Conservation (phyloP, 2,329 filamentous ascomycete genomes). For the Hirsutella rhossiliensis region DNA sequence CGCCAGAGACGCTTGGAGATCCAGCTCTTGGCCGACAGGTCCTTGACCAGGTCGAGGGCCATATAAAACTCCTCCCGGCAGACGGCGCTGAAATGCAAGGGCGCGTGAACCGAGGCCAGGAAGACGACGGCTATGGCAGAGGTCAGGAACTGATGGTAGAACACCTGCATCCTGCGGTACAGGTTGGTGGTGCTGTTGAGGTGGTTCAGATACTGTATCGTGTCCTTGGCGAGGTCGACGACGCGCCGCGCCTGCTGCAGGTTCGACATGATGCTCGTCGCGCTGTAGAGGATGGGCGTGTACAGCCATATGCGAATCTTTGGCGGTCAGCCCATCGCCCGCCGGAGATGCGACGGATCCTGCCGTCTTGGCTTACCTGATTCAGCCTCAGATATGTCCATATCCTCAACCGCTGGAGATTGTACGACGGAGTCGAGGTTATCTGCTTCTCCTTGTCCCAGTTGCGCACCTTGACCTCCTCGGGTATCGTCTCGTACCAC, state of each 20-base stretch:
- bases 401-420: conserved; percentile 62
- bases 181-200: conserved; percentile 62
- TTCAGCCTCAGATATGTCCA: conserved; percentile 80
- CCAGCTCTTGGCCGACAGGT: conserved; percentile 58
- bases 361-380: conserved; percentile 33
- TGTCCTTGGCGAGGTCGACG: conserved; percentile 66
- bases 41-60: conserved; percentile 62
- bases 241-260: conserved; percentile 60
- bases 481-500: conserved; percentile 72
- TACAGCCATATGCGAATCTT: conserved; percentile 77
- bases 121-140: conserved; percentile 67
- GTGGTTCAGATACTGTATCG: conserved; percentile 57
- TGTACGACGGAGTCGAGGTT: conserved; percentile 48
- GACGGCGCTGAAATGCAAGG: conserved; percentile 53
- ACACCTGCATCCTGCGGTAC: conserved; percentile 59
- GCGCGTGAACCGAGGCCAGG: conserved; percentile 63
- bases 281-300: conserved; percentile 74
- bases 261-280: conserved; percentile 71
- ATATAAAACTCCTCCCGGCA: conserved; percentile 71
- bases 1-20: conserved; percentile 64
- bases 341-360: too few relatives aligned
- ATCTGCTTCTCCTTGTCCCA: conserved; percentile 40
- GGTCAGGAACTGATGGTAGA: conserved; percentile 71
- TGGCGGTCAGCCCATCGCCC: background rate
- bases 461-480: conserved; percentile 44